phyloP scores from a whole-genome alignment of 2,329 filamentous ascomycete genomes.

The Nemania sp. region DNA sequence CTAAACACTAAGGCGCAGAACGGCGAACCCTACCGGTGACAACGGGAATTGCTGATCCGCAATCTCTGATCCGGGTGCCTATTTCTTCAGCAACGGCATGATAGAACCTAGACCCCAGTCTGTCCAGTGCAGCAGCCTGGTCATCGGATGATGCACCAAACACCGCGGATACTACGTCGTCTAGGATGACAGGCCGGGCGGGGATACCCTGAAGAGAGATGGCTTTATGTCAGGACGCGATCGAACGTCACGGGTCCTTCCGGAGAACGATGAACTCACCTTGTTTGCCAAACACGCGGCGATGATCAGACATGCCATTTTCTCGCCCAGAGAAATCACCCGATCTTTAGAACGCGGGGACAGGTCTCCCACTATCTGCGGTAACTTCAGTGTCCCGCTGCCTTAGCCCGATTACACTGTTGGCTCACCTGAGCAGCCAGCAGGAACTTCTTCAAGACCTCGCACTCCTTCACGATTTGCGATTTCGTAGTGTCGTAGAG shows the following conservation, averaged over 20 bases:
- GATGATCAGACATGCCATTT: constrained; percentile 39
- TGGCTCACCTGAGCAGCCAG: constrained; percentile 54
- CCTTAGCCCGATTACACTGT: neutral
- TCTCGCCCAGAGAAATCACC: constrained; percentile 51
- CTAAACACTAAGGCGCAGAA: neutral
- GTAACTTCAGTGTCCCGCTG: constrained; percentile 26
- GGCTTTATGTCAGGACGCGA: constrained; percentile 6
- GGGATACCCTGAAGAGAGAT: constrained; percentile 29
- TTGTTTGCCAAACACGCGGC: constrained; percentile 38
- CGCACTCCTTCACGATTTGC: constrained; percentile 54
- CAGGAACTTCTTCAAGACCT: constrained; percentile 53
- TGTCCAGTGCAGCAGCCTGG: constrained; percentile 33
- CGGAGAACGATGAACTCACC: constrained; percentile 29
- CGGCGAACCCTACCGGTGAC: constrained; percentile 33
- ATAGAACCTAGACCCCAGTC: constrained; percentile 36
- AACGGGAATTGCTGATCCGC: constrained; percentile 34
- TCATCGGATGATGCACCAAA: constrained; percentile 36
- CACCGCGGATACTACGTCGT: constrained; percentile 35
- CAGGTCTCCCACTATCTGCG: constrained; percentile 51
- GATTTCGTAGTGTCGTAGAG: constrained; percentile 46
- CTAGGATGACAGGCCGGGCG: constrained; percentile 35
- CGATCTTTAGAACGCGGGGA: constrained; percentile 56
- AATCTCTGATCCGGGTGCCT: constrained; percentile 32
- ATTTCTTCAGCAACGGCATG: constrained; percentile 36
- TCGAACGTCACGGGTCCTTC: neutral